Percentiles rank a stretch among this genome's conserved stretches.
These are phyloP conservation scores for Erythrobasidium hasegawianum DNA, from an alignment of 1,284 basidiomycete species.

Conservation along the genomic window DNA sequence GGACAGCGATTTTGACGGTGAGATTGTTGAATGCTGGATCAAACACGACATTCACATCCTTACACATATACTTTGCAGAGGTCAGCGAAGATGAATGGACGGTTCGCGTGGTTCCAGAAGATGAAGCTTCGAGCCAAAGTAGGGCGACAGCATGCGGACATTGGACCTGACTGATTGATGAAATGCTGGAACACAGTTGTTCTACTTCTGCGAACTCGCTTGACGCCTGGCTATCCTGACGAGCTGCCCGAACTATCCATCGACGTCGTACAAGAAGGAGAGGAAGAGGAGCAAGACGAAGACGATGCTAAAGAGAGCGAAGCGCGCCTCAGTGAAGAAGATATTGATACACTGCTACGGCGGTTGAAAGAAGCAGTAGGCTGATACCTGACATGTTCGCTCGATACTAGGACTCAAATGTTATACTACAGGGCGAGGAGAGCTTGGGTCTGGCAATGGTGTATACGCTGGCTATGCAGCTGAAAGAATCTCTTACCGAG, in stretches of 20 bases:
- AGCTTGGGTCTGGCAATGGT: constrained; percentile 79
- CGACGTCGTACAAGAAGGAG: constrained; percentile 63
- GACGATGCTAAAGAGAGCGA: constrained; percentile 33
- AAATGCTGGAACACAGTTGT: constrained; percentile 60
- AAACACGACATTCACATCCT: not conserved
- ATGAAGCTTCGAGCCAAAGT: constrained; percentile 58
- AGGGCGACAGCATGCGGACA: constrained; percentile 45
- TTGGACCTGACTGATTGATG: constrained; percentile 36
- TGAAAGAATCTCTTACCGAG: constrained; percentile 70
- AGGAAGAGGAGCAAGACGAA: constrained; percentile 30
- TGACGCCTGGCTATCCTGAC: constrained; percentile 68
- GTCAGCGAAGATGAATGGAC: constrained; percentile 73
- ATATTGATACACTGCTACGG: constrained; percentile 61
- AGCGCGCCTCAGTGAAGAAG: constrained; percentile 40
- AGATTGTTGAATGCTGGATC: not conserved
- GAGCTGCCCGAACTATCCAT: constrained; percentile 70
- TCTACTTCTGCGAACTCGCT: constrained; percentile 66
- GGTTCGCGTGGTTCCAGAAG: constrained; percentile 86
- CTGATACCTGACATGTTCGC: constrained; percentile 35
- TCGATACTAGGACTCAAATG: constrained; percentile 6
- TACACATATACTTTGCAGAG: constrained; percentile 57
- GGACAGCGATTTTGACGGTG: constrained; percentile 23
- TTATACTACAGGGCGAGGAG: constrained; percentile 27
- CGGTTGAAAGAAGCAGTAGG: constrained; percentile 65
- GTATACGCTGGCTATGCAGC: constrained; percentile 79